Evolutionary conservation across 768 basidiomycete genomes (phyloP).

Genomic region (Lentinula sp.): DNA sequence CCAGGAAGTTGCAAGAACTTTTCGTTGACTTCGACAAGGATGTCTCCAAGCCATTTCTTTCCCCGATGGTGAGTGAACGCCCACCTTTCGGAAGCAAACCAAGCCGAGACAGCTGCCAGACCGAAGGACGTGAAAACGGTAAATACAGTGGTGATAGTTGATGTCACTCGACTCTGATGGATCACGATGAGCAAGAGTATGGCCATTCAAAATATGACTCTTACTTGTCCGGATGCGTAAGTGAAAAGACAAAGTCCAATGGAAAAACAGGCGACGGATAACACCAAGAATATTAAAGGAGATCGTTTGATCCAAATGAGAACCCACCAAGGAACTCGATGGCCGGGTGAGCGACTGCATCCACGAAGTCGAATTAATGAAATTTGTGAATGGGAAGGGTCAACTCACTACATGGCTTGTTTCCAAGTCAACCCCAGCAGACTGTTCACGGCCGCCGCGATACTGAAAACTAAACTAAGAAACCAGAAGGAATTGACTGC

Average conservation of each 20-base stretch:
- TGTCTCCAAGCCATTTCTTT: constrained; percentile 65
- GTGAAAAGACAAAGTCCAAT: constrained; percentile 72
- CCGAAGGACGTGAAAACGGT: constrained; percentile 71
- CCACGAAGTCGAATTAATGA: constrained; percentile 1
- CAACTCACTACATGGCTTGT: constrained; percentile 74
- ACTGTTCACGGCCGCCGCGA: constrained; percentile 72
- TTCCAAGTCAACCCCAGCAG: constrained; percentile 76
- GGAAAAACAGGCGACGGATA: constrained; percentile 81
- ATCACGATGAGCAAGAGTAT: background rate
- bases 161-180: constrained; percentile 50
- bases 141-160: constrained; percentile 69
- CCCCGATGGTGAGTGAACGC: constrained; percentile 58
- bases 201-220: constrained; percentile 14
- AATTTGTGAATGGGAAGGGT: constrained; percentile 2
- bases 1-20: constrained; percentile 25
- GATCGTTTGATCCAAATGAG: constrained; percentile 85
- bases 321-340: constrained; percentile 79
- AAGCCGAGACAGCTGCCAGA: constrained; percentile 61
- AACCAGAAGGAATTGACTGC: constrained; percentile 74
- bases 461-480: constrained; percentile 68
- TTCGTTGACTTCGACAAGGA: constrained; percentile 38
- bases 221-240: constrained; percentile 66
- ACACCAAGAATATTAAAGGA: constrained; percentile 75
- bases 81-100: constrained; percentile 70
- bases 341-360: constrained; percentile 62